Evolutionary conservation across 345 rosid species (phyloP).

Genomic region (Gossypium australe): DNA sequence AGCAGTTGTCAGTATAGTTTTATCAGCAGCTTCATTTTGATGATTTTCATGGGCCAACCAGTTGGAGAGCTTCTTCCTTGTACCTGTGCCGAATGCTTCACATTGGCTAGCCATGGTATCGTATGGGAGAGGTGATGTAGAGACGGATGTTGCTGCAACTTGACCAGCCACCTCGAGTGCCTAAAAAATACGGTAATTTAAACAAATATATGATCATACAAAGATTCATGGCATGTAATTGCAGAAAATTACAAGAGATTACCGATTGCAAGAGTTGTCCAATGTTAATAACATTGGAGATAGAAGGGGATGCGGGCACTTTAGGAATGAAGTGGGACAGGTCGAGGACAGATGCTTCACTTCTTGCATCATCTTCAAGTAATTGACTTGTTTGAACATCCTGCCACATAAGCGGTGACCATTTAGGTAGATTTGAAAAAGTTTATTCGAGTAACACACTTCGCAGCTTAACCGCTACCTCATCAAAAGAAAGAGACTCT

Average conservation of each 20-base stretch:
- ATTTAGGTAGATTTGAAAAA: not conserved
- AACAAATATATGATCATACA: not conserved
- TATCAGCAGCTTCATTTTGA: constrained; percentile 24
- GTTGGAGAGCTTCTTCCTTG: constrained; percentile 77
- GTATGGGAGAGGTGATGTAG: constrained; percentile 85
- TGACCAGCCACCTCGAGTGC: constrained; percentile 95
- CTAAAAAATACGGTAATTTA: constrained; percentile 27
- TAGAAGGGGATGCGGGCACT: constrained; percentile 21
- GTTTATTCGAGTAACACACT: no score
- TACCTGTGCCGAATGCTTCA: constrained; percentile 77
- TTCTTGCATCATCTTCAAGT: constrained; percentile 62
- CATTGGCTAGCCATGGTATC: constrained; percentile 75
- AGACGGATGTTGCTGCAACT: constrained; percentile 72
- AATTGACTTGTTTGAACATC: constrained; percentile 45
- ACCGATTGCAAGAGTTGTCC: constrained; percentile 94
- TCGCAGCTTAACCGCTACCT: constrained; percentile 33
- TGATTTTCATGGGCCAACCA: constrained; percentile 76
- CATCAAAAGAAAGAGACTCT: constrained; percentile 79
- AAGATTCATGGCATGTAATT: not conserved
- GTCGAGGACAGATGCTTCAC: constrained; percentile 69
- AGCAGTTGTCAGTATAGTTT: constrained; percentile 13
- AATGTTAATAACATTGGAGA: constrained; percentile 68
- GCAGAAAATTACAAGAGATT: constrained; percentile 17
- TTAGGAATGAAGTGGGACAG: constrained; percentile 48
- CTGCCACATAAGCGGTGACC: constrained; percentile 35